Evolutionary conservation across 495 filamentous ascomycete species (phyloP), one percentile per base, ranked within the genome.

Genomic region (Pseudotulostoma volvatum): DNA sequence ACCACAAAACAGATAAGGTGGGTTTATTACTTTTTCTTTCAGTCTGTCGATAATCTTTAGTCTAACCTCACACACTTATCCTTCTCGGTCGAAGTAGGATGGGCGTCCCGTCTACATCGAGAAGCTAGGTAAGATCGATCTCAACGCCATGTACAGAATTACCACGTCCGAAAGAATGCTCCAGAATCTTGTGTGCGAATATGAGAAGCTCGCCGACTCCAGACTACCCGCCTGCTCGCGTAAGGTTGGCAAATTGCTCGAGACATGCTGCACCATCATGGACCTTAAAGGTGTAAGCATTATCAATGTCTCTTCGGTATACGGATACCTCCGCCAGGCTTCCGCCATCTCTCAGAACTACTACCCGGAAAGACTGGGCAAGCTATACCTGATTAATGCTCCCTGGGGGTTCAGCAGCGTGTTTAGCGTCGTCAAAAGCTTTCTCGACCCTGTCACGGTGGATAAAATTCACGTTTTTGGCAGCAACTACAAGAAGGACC

Each of bases 1-100:
- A 97, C 59, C 90, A 97, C 72, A 94, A 93, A 67, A 97, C 84
- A 4, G 90, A 97, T 63, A 93, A 92, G 70, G 87, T 90, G 61
- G 19, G 60, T 46, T 37, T 31, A 16, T 14, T 42, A 30, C 38
- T 33, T 30, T 20, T 21, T 33, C 36, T 18, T 37, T 9, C 30
- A 11, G 18, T 18, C 39, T 17, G 11, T 30, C 9, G n/a, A n/a
- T 32, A 18, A 20, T 9, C 17, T 7, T 9, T 21, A 36, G 11
- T 30, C 19, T 43, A 1, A 28, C n/a, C n/a, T n/a, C n/a, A n/a
- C n/a, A n/a, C n/a, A n/a, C n/a, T n/a, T n/a, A n/a, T n/a, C n/a
- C n/a, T 33, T 4, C 13, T 20, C 31, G 5, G 4, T 4, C 17
- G 15, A 25, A 35, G 33, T 52, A 94, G 88, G 90, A 96, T 66